Percentiles rank a stretch among this genome's conserved stretches.
Evolutionary conservation across 1,284 basidiomycete genomes (phyloP).

Genomic region (Boletellus sp.): DNA sequence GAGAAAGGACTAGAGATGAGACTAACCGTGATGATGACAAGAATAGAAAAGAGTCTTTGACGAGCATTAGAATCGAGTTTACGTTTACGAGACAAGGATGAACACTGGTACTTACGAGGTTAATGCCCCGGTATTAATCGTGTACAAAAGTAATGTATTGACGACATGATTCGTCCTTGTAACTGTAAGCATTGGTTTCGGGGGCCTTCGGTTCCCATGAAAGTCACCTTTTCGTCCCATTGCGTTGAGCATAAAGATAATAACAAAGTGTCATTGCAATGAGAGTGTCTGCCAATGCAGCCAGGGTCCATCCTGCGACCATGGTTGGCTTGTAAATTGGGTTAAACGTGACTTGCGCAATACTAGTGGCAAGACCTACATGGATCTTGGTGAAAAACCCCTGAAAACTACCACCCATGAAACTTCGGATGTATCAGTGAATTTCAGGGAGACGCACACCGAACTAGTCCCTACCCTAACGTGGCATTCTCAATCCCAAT

Average conservation of each 20-base stretch:
- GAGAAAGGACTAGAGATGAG: neutral
- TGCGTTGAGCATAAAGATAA: slow-evolving; percentile 6
- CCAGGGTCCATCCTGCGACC: slow-evolving; percentile 6
- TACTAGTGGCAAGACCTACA: neutral
- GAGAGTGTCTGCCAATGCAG: neutral
- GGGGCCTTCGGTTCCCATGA: neutral
- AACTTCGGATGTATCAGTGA: neutral
- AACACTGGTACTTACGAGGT: slow-evolving; percentile 6
- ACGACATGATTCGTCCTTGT: slow-evolving; percentile 8
- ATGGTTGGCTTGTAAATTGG: slow-evolving; percentile 2
- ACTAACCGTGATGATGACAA: slow-evolving; percentile 1
- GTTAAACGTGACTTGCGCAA: neutral
- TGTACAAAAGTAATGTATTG: slow-evolving; percentile 11
- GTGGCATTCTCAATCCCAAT: slow-evolving; percentile 3
- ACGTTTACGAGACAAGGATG: no score
- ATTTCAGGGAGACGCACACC: neutral
- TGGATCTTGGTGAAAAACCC: slow-evolving; percentile 3
- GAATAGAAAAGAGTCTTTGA: neutral
- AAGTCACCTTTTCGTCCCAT: slow-evolving; percentile 9
- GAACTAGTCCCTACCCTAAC: neutral
- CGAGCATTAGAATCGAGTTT: neutral
- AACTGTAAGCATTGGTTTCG: neutral
- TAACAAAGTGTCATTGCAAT: slow-evolving; percentile 9
- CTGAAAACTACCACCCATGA: neutral
- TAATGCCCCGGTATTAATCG: slow-evolving; percentile 7